These are phyloP conservation scores for Ceratobasidium theobromae DNA, from an alignment of 1,284 basidiomycete species.

Conservation along the genomic window DNA sequence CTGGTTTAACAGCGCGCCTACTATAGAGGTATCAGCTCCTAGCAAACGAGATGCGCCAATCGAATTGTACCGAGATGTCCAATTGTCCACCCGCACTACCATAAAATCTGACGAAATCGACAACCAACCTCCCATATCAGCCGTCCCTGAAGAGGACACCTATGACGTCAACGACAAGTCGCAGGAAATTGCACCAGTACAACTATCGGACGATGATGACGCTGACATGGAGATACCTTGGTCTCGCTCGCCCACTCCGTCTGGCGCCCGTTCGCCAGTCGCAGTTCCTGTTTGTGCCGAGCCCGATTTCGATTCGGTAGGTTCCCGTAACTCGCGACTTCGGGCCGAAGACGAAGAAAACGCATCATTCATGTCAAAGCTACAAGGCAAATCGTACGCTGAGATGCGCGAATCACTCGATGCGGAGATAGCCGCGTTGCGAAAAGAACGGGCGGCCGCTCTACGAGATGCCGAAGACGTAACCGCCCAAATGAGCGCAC, in stretches of 20 bases:
- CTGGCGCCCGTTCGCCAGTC: conserved; percentile 31
- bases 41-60: conserved; percentile 1
- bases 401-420: conserved; percentile 86
- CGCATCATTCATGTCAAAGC: conserved; percentile 85
- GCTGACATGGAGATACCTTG: conserved; percentile 46
- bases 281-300: conserved; percentile 18
- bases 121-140: background rate
- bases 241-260: conserved; percentile 57
- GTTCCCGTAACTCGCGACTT: conserved; percentile 40
- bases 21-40: conserved; percentile 1
- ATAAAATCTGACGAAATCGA: background rate
- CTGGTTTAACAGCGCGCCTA: conserved; percentile 21
- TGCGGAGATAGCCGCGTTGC: conserved; percentile 81
- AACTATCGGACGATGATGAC: conserved; percentile 36
- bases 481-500: conserved; percentile 90
- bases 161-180: background rate
- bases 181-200: background rate
- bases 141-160: background rate
- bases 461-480: conserved; percentile 95
- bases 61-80: conserved; percentile 1
- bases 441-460: conserved; percentile 82
- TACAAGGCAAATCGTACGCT: conserved; percentile 80
- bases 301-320: conserved; percentile 16
- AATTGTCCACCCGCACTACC: background rate
- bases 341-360: conserved; percentile 88